Percentiles rank a stretch among this genome's conserved stretches.
phyloP scores from a whole-genome alignment of 129 eudicot species.

The Kitagawia praeruptora region DNA sequence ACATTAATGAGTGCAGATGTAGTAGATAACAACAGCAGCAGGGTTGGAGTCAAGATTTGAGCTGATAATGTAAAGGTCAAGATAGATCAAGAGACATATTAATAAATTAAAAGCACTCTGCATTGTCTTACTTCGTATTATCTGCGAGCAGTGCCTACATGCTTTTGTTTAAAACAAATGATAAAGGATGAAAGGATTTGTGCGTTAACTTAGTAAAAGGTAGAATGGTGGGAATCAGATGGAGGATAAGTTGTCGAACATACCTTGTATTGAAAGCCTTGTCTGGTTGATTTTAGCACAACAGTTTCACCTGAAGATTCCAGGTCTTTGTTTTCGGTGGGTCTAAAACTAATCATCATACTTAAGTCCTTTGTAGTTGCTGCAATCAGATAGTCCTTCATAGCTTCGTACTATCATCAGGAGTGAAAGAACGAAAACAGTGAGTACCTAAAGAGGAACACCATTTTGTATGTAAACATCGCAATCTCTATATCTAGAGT shows the following conservation, averaged over 20 bases:
- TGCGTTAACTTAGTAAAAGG: not conserved
- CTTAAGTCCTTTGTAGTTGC: conserved; percentile 97
- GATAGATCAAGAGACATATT: too few species aligned
- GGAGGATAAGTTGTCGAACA: not conserved
- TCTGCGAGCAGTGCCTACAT: not conserved
- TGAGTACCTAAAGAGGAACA: too few species aligned
- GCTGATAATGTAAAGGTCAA: too few species aligned
- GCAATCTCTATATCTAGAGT: too few species aligned
- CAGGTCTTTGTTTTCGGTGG: conserved; percentile 35
- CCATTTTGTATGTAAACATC: too few species aligned
- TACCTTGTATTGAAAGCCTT: conserved; percentile 84
- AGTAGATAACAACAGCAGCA: too few species aligned
- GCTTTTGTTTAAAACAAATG: not conserved
- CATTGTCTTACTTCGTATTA: not conserved
- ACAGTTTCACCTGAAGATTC: conserved; percentile 41
- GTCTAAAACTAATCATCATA: conserved; percentile 73
- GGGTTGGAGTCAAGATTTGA: too few species aligned
- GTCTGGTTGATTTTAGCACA: conserved; percentile 55
- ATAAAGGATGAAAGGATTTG: not conserved
- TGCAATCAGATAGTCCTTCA: conserved; percentile 64
- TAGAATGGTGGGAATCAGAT: conserved; percentile 1
- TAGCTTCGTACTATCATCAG: too few species aligned
- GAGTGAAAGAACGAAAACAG: too few species aligned
- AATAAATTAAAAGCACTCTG: too few species aligned
- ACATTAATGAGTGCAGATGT: too few species aligned